These are phyloP conservation scores for Hirsutella thompsonii DNA, from an alignment of 2,329 filamentous ascomycete genomes.

Conservation along the genomic window DNA sequence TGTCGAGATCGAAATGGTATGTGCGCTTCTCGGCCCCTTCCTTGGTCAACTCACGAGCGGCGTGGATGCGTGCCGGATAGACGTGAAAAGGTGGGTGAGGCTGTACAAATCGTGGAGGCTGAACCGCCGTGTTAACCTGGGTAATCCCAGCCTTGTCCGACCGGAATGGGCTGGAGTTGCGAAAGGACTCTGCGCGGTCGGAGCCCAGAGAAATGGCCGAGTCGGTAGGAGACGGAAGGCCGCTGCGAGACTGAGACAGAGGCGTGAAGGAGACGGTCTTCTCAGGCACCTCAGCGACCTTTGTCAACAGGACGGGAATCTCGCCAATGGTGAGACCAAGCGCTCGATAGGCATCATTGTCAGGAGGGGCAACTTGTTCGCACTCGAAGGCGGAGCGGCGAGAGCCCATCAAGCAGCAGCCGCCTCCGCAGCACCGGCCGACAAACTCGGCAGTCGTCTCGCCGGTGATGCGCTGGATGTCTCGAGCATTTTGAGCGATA, in stretches of 20 bases:
- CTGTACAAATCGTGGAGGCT: slow-evolving; percentile 82
- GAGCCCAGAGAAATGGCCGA: slow-evolving; percentile 32
- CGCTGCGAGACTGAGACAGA: slow-evolving; percentile 24
- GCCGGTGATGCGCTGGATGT: slow-evolving; percentile 51
- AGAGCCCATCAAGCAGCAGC: slow-evolving; percentile 44
- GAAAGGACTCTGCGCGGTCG: slow-evolving; percentile 2
- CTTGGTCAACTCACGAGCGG: slow-evolving; percentile 75
- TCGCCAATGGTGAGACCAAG: slow-evolving; percentile 64
- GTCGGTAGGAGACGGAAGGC: slow-evolving; percentile 29
- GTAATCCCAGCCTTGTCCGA: slow-evolving; percentile 5
- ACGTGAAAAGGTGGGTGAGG: slow-evolving; percentile 90
- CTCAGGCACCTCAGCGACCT: slow-evolving; percentile 58
- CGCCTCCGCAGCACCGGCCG: slow-evolving; percentile 50
- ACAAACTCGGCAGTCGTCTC: slow-evolving; percentile 50
- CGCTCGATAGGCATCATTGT: slow-evolving; percentile 75
- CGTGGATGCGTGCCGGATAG: slow-evolving; percentile 77
- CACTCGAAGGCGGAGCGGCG: slow-evolving; percentile 34
- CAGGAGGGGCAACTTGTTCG: slow-evolving; percentile 46
- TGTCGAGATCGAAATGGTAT: slow-evolving; percentile 93
- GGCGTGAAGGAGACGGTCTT: slow-evolving; percentile 61
- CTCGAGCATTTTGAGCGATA: slow-evolving; percentile 48
- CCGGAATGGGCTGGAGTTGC: slow-evolving; percentile 5
- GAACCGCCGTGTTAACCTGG: slow-evolving; percentile 43
- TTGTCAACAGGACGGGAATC: slow-evolving; percentile 61
- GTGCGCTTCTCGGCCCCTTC: slow-evolving; percentile 90